phyloP scores from a whole-genome alignment of 2,329 filamentous ascomycete species.

The Ophiostoma pallidulum region DNA sequence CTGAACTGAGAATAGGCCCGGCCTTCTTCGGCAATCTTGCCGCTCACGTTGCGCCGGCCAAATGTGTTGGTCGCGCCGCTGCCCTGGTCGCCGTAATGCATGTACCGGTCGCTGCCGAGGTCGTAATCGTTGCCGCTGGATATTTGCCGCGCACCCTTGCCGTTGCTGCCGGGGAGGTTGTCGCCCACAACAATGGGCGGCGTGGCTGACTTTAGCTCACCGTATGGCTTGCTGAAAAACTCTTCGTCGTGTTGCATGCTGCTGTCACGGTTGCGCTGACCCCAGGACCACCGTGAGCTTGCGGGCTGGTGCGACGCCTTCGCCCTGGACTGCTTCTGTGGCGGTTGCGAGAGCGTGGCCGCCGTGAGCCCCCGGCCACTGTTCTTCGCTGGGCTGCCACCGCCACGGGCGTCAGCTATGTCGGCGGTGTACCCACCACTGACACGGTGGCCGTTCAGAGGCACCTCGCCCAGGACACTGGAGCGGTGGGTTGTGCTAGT shows the following conservation, averaged over 20 bases:
- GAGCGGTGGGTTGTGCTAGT: slow-evolving; percentile 15
- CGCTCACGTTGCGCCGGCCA: slow-evolving; percentile 55
- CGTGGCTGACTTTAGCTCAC: slow-evolving; percentile 43
- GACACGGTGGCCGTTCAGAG: slow-evolving; percentile 33
- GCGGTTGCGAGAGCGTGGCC: neutral
- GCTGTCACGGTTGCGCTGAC: slow-evolving; percentile 24
- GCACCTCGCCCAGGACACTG: slow-evolving; percentile 34
- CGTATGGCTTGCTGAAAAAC: slow-evolving; percentile 49
- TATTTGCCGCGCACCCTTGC: slow-evolving; percentile 39
- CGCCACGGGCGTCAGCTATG: slow-evolving; percentile 9
- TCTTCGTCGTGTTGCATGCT: slow-evolving; percentile 40
- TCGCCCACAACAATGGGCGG: slow-evolving; percentile 44
- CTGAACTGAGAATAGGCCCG: slow-evolving; percentile 21
- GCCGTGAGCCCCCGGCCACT: slow-evolving; percentile 1
- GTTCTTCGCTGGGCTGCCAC: neutral
- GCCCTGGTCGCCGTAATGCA: slow-evolving; percentile 16
- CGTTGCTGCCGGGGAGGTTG: slow-evolving; percentile 4
- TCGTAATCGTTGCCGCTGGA: slow-evolving; percentile 51
- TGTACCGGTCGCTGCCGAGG: slow-evolving; percentile 16
- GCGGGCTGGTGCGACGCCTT: slow-evolving; percentile 7
- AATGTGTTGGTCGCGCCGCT: slow-evolving; percentile 18
- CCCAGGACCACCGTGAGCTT: slow-evolving; percentile 17
- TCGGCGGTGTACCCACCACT: slow-evolving; percentile 26
- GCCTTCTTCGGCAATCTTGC: slow-evolving; percentile 65
- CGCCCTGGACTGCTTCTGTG: neutral